Conservation (phyloP, 2,329 filamentous ascomycete species). For the Fusarium miscanthi region DNA sequence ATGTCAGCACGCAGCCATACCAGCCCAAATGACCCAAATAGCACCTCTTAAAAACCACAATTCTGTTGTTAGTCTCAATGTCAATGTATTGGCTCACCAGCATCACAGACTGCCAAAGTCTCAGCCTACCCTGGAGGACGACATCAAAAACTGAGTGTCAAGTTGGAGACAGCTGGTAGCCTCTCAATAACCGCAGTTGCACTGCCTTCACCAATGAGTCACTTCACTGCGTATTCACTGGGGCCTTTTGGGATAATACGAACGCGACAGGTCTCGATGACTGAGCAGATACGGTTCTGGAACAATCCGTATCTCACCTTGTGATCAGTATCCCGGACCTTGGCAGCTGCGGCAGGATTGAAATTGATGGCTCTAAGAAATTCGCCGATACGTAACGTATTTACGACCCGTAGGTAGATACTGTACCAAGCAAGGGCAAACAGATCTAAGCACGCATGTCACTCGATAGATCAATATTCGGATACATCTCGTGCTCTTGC, state of each 20-base stretch:
- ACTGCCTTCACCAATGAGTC: not conserved
- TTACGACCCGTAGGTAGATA: not conserved
- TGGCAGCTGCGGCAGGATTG: not conserved
- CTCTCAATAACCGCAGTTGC: not conserved
- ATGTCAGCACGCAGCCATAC: not conserved
- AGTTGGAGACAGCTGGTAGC: not conserved
- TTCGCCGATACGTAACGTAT: not conserved
- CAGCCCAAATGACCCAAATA: not conserved
- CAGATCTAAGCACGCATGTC: not conserved
- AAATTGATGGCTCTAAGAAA: not conserved
- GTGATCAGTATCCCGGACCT: not conserved
- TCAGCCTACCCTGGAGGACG: not conserved
- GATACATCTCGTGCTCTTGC: not conserved
- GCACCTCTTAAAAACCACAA: too few relatives aligned
- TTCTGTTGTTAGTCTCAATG: not conserved
- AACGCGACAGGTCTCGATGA: not conserved
- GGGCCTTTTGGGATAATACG: not conserved
- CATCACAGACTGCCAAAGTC: not conserved
- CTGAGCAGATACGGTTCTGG: conserved; percentile 4
- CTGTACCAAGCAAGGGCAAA: not conserved
- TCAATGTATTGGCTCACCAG: not conserved
- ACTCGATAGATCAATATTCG: not conserved
- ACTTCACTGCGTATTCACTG: not conserved
- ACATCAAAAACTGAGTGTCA: not conserved
- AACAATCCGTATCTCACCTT: conserved; percentile 3